phyloP scores from a whole-genome alignment of 495 filamentous ascomycete genomes.

The Hyaloscypha hepaticicola region DNA sequence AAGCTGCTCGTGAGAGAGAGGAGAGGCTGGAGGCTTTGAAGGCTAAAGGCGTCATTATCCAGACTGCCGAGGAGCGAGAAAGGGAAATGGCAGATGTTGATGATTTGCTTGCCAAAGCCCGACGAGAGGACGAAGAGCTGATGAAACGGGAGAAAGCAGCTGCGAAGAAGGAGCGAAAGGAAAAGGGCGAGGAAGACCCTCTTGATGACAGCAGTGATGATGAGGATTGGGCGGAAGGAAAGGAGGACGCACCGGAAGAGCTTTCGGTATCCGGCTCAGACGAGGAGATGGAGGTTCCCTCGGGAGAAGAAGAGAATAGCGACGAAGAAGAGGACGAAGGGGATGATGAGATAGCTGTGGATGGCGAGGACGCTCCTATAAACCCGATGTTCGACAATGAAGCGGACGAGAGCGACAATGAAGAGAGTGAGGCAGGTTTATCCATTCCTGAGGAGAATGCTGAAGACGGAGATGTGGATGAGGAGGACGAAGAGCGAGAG shows the following conservation, averaged over 20 bases:
- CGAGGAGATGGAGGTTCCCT: slow-evolving; percentile 34
- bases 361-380: slow-evolving; percentile 39
- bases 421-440: slow-evolving; percentile 38
- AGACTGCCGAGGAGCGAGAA: slow-evolving; percentile 81
- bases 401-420: slow-evolving; percentile 43
- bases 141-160: slow-evolving; percentile 70
- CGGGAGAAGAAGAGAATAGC: slow-evolving; percentile 26
- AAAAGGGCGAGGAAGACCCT: slow-evolving; percentile 48
- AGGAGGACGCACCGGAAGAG: slow-evolving; percentile 40
- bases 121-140: slow-evolving; percentile 77
- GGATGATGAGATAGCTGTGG: slow-evolving; percentile 48
- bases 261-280: slow-evolving; percentile 32
- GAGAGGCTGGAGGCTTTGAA: slow-evolving; percentile 74
- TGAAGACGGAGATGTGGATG: slow-evolving; percentile 20
- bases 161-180: slow-evolving; percentile 59
- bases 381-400: slow-evolving; percentile 38
- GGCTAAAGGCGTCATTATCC: slow-evolving; percentile 77
- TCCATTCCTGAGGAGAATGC: slow-evolving; percentile 24
- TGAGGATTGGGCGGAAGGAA: slow-evolving; percentile 51
- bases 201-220: slow-evolving; percentile 50
- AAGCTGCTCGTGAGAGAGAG: slow-evolving; percentile 76
- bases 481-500: slow-evolving; percentile 27
- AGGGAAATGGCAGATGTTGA: slow-evolving; percentile 79
- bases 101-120: slow-evolving; percentile 79
- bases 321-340: slow-evolving; percentile 60